Evolutionary conservation across 1,139 yeast species (phyloP).

Genomic region (Kurtzmaniella quercitrusa): DNA sequence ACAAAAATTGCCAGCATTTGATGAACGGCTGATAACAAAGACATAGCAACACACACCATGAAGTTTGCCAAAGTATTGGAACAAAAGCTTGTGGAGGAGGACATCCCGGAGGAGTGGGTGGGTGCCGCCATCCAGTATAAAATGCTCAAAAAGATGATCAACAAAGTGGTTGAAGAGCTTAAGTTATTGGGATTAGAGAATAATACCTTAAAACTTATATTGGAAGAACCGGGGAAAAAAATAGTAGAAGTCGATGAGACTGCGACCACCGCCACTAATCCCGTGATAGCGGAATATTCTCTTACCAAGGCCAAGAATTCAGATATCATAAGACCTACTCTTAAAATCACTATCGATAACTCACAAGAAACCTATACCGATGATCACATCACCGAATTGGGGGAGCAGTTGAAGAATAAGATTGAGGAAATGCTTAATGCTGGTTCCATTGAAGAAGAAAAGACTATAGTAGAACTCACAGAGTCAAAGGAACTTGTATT

Average conservation of each 20-base stretch:
- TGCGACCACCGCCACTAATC: slow-evolving; percentile 35
- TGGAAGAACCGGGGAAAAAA: slow-evolving; percentile 24
- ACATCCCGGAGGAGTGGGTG: slow-evolving; percentile 66
- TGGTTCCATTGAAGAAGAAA: slow-evolving; percentile 6
- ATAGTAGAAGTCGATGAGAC: slow-evolving; percentile 29
- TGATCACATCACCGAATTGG: slow-evolving; percentile 34
- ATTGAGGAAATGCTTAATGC: slow-evolving; percentile 26
- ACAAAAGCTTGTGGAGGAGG: slow-evolving; percentile 55
- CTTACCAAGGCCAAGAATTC: slow-evolving; percentile 24
- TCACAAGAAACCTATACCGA: slow-evolving; percentile 27
- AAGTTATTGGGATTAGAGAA: slow-evolving; percentile 49
- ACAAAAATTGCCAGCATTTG: no score
- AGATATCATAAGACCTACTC: slow-evolving; percentile 29
- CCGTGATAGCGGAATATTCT: slow-evolving; percentile 41
- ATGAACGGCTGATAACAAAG: no score
- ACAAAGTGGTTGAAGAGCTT: slow-evolving; percentile 58
- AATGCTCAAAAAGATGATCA: slow-evolving; percentile 61
- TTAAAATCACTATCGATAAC: slow-evolving; percentile 36
- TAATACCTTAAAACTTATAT: slow-evolving; percentile 41
- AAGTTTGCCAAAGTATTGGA: slow-evolving; percentile 73
- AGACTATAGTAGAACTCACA: slow-evolving; percentile 14
- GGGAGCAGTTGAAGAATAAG: slow-evolving; percentile 26
- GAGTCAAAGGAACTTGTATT: slow-evolving; percentile 11
- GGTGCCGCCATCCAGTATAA: slow-evolving; percentile 70
- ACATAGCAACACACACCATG: slow-evolving; percentile 30